Evolutionary conservation across 2,329 filamentous ascomycete genomes (phyloP).

Genomic region (Alternaria arborescens): DNA sequence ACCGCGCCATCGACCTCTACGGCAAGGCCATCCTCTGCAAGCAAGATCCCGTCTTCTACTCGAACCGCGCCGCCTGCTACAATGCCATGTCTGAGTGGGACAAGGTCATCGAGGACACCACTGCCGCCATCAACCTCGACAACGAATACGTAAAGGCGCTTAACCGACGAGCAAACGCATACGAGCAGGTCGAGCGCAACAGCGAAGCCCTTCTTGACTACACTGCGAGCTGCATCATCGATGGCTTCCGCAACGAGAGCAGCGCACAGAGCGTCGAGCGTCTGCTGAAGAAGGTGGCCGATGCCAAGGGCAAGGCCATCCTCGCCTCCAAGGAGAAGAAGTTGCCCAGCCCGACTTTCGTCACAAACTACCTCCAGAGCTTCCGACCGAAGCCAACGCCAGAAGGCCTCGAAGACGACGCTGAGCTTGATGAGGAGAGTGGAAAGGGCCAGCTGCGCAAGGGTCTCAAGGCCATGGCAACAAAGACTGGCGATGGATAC

Average conservation of each 20-base stretch:
- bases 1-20: slow-evolving; percentile 92
- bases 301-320: slow-evolving; percentile 91
- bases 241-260: slow-evolving; percentile 90
- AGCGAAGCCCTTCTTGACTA: slow-evolving; percentile 97
- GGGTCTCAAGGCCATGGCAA: slow-evolving; percentile 80
- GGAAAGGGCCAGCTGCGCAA: slow-evolving; percentile 87
- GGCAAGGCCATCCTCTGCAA: slow-evolving; percentile 96
- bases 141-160: slow-evolving; percentile 97
- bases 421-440: slow-evolving; percentile 77
- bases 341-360: slow-evolving; percentile 93
- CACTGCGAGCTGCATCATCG: slow-evolving; percentile 98
- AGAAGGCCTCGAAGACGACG: slow-evolving; percentile 80
- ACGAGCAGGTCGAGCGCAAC: slow-evolving; percentile 90
- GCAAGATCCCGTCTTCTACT: slow-evolving; percentile 97
- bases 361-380: slow-evolving; percentile 98
- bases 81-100: slow-evolving; percentile 94
- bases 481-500: slow-evolving; percentile 90
- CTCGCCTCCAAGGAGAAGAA: slow-evolving; percentile 81
- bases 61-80: slow-evolving; percentile 96
- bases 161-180: slow-evolving; percentile 94
- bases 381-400: slow-evolving; percentile 87
- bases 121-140: slow-evolving; percentile 90
- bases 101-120: slow-evolving; percentile 96
- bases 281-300: slow-evolving; percentile 94
- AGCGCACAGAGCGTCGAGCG: slow-evolving; percentile 91